phyloP scores from a whole-genome alignment of 202 grass and related monocot genomes.

The Digitaria exilis region DNA sequence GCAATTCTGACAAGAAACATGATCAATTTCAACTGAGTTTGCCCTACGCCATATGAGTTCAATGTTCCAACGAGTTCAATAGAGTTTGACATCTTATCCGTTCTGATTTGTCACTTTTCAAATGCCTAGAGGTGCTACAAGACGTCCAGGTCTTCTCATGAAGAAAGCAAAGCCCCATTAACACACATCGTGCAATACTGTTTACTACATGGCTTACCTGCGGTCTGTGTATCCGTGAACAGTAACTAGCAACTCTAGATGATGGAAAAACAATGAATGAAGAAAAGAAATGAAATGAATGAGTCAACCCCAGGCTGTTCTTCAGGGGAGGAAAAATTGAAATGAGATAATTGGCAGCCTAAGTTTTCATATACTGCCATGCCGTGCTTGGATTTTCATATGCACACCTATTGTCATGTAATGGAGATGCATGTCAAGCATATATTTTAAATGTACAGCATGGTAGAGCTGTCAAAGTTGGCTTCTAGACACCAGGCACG shows the following conservation, averaged over 20 bases:
- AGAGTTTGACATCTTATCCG: neutral
- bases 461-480: neutral
- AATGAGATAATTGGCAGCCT: neutral
- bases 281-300: neutral
- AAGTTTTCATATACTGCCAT: neutral
- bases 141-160: neutral
- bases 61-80: neutral
- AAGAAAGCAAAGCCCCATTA: neutral
- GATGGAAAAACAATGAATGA: neutral
- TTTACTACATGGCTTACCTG: neutral
- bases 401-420: neutral
- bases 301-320: neutral
- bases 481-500: neutral
- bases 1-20: slow-evolving; percentile 23
- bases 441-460: neutral
- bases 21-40: neutral
- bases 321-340: neutral
- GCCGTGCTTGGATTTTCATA: neutral
- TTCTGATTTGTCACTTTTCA: slow-evolving; percentile 13
- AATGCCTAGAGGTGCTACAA: neutral
- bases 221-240: neutral
- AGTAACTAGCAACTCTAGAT: neutral
- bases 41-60: neutral
- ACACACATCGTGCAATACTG: neutral
- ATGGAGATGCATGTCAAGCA: neutral